Evolutionary conservation across 2,329 filamentous ascomycete genomes (phyloP).

Genomic region (Claviceps sp.): DNA sequence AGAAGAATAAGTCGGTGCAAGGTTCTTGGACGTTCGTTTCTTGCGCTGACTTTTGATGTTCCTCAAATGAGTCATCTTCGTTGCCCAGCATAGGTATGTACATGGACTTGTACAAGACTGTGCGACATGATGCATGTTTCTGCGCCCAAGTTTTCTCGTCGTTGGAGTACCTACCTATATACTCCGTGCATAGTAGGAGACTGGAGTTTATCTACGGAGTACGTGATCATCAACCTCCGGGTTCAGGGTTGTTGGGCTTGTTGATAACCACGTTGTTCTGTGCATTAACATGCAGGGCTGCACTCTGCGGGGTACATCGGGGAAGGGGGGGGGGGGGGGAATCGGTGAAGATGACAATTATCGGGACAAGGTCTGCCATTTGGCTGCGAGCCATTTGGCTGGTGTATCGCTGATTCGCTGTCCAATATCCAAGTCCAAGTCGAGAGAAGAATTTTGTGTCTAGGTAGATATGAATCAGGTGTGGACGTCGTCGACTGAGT

Average conservation of each 20-base stretch:
- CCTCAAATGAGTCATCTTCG: background rate
- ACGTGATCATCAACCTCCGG: background rate
- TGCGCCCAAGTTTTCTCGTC: background rate
- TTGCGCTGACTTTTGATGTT: background rate
- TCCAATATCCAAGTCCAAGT: background rate
- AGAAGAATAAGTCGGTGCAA: background rate
- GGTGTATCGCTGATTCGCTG: background rate
- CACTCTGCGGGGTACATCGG: background rate
- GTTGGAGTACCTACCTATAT: background rate
- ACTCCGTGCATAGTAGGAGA: background rate
- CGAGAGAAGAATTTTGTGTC: background rate
- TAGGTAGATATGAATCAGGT: background rate
- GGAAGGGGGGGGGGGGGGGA: background rate
- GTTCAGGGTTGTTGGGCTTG: background rate
- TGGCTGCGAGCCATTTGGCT: background rate
- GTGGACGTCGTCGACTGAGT: background rate
- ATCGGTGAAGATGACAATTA: background rate
- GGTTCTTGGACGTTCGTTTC: background rate
- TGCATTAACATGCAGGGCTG: background rate
- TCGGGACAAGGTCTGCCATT: background rate
- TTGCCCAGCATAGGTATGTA: background rate
- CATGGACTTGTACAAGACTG: background rate
- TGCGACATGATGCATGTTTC: background rate
- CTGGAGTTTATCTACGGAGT: background rate
- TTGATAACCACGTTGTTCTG: conserved; percentile 1